Conservation (phyloP, 345 rosid species). For the Sapria himalayana region DNA sequence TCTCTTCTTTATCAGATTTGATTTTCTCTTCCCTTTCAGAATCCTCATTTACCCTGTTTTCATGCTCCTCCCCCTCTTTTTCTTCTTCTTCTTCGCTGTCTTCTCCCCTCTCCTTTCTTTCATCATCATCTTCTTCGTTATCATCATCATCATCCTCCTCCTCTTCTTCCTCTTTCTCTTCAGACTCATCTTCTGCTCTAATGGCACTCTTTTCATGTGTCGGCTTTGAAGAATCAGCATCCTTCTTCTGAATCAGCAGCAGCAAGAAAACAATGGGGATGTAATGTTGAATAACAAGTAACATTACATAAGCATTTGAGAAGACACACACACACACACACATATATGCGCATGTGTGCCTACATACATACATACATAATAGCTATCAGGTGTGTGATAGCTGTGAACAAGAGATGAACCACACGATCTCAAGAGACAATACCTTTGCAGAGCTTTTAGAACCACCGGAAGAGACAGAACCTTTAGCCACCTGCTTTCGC, state of each 20-base stretch:
- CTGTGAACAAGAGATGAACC: no score
- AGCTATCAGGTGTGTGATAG: no score
- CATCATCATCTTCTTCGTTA: constrained; percentile 26
- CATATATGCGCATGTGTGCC: no score
- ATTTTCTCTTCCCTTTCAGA: constrained; percentile 52
- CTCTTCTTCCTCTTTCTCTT: constrained; percentile 29
- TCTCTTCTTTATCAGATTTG: constrained; percentile 54
- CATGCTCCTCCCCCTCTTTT: constrained; percentile 52
- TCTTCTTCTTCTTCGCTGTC: no score
- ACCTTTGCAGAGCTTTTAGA: constrained; percentile 51
- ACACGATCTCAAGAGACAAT: constrained; percentile 4
- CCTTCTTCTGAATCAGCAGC: constrained; percentile 35
- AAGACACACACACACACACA: background rate
- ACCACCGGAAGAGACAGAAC: constrained; percentile 25
- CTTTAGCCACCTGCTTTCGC: constrained; percentile 42
- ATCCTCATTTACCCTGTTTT: constrained; percentile 26
- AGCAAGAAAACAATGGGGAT: background rate
- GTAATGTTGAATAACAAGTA: background rate
- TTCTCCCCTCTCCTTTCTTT: no score
- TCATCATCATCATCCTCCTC: constrained; percentile 19
- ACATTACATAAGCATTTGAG: background rate
- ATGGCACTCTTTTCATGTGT: constrained; percentile 16
- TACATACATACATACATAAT: no score
- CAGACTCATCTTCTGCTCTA: constrained; percentile 35
- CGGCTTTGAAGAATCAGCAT: constrained; percentile 26